Conservation (phyloP, 73 alveolate genomes). For the Tetrahymena borealis region DNA sequence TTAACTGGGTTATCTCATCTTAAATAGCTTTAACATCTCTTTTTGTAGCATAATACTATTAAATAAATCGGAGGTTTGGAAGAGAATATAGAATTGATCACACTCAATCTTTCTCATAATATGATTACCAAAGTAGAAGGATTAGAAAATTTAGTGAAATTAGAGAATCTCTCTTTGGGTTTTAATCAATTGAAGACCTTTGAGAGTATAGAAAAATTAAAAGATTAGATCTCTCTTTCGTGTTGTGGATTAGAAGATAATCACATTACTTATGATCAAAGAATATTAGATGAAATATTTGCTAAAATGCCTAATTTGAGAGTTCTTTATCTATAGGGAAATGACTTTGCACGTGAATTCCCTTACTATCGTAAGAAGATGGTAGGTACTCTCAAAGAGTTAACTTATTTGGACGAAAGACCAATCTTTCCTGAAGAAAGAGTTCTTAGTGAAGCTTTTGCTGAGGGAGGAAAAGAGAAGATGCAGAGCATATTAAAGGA, state of each 20-base stretch:
- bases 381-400: slow-evolving; percentile 52
- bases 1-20: slow-evolving; percentile 48
- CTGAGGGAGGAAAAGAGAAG: slow-evolving; percentile 67
- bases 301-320: slow-evolving; percentile 46
- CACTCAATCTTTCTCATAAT: slow-evolving; percentile 76
- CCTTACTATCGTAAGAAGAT: slow-evolving; percentile 71
- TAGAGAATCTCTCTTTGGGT: slow-evolving; percentile 73
- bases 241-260: slow-evolving; percentile 69
- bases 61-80: slow-evolving; percentile 63
- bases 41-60: slow-evolving; percentile 54
- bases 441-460: slow-evolving; percentile 78
- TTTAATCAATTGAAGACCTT: slow-evolving; percentile 54
- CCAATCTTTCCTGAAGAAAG: slow-evolving; percentile 85
- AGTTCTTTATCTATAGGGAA: slow-evolving; percentile 78
- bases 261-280: slow-evolving; percentile 52
- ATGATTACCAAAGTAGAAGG: slow-evolving; percentile 59
- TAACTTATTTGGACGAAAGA: slow-evolving; percentile 80
- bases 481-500: slow-evolving; percentile 68
- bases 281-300: slow-evolving; percentile 57
- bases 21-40: slow-evolving; percentile 45
- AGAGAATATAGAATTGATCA: slow-evolving; percentile 50
- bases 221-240: slow-evolving; percentile 55
- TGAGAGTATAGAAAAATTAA: slow-evolving; percentile 55
- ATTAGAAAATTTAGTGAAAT: slow-evolving; percentile 28
- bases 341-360: slow-evolving; percentile 64